phyloP scores from a whole-genome alignment of 495 filamentous ascomycete genomes.

The Durotheca rogersii region DNA sequence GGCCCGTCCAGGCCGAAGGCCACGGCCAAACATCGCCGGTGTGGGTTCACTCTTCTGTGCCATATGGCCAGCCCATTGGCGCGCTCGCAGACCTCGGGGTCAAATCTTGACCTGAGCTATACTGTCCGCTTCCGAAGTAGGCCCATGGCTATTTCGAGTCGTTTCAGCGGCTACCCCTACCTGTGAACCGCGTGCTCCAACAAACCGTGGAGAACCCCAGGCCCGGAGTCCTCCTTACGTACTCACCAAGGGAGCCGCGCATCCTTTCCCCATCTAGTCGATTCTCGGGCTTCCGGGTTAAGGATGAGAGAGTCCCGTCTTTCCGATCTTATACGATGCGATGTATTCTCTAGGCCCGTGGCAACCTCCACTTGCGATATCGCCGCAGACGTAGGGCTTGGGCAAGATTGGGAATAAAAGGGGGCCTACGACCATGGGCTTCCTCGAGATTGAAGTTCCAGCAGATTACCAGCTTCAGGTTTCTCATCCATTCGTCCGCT shows the following conservation, averaged over 20 bases:
- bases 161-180: slow-evolving; percentile 3
- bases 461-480: slow-evolving; percentile 5
- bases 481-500: background rate
- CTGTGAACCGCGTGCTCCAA: background rate
- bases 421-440: background rate
- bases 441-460: slow-evolving; percentile 3
- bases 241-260: slow-evolving; percentile 1
- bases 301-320: slow-evolving; percentile 8
- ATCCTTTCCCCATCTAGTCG: slow-evolving; percentile 16
- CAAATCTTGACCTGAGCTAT: background rate
- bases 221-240: background rate
- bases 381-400: background rate
- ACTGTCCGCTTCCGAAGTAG: background rate
- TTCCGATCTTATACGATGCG: slow-evolving; percentile 10
- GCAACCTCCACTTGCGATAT: background rate
- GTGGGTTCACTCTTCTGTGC: background rate
- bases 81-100: background rate
- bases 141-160: background rate
- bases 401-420: slow-evolving; percentile 9
- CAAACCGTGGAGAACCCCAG: background rate
- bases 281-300: slow-evolving; percentile 1
- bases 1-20: slow-evolving; percentile 17
- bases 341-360: background rate
- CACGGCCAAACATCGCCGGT: background rate
- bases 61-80: background rate